These are phyloP conservation scores for Calamus simplicifolius DNA, from an alignment of 176 grass and related monocot genomes.

Conservation along the genomic window DNA sequence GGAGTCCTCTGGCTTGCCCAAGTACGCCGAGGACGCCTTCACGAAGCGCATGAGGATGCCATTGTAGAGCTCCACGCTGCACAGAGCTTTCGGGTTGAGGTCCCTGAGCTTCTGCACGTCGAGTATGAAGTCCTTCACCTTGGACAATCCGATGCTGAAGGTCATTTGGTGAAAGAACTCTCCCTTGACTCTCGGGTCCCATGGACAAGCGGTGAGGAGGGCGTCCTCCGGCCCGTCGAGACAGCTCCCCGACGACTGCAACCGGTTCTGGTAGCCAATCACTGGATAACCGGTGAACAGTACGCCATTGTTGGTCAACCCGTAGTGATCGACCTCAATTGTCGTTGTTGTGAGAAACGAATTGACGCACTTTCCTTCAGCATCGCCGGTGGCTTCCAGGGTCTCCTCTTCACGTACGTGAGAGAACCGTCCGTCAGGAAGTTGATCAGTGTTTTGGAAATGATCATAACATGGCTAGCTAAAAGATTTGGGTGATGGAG, in stretches of 20 bases:
- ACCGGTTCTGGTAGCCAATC: slow-evolving; percentile 41
- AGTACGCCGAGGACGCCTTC: slow-evolving; percentile 44
- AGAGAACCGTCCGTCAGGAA: too few species aligned
- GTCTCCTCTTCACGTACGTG: slow-evolving; percentile 15
- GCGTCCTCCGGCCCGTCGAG: slow-evolving; percentile 23
- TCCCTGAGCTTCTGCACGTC: slow-evolving; percentile 47
- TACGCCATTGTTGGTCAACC: slow-evolving; percentile 10
- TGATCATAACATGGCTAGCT: too few species aligned
- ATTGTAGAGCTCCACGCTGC: slow-evolving; percentile 57
- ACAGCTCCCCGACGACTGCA: slow-evolving; percentile 51
- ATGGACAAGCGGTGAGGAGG: slow-evolving; percentile 51
- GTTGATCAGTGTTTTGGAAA: too few species aligned
- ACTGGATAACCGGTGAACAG: slow-evolving; percentile 64
- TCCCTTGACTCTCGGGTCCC: slow-evolving; percentile 37
- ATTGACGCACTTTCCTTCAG: slow-evolving; percentile 28
- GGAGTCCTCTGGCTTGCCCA: slow-evolving; percentile 47
- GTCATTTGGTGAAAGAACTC: slow-evolving; percentile 55
- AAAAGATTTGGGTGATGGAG: too few species aligned
- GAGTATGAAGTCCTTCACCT: slow-evolving; percentile 33
- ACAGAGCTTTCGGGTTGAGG: slow-evolving; percentile 34
- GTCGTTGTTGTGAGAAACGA: slow-evolving; percentile 13
- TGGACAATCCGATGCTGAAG: slow-evolving; percentile 43
- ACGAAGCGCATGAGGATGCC: slow-evolving; percentile 68
- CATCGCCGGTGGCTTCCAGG: slow-evolving; percentile 22
- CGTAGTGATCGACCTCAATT: slow-evolving; percentile 8